A percentile compares a stretch with the other conserved stretches of the same genome.
phyloP scores from a whole-genome alignment of 2,329 filamentous ascomycete species.

The Hypoxylon sp. region DNA sequence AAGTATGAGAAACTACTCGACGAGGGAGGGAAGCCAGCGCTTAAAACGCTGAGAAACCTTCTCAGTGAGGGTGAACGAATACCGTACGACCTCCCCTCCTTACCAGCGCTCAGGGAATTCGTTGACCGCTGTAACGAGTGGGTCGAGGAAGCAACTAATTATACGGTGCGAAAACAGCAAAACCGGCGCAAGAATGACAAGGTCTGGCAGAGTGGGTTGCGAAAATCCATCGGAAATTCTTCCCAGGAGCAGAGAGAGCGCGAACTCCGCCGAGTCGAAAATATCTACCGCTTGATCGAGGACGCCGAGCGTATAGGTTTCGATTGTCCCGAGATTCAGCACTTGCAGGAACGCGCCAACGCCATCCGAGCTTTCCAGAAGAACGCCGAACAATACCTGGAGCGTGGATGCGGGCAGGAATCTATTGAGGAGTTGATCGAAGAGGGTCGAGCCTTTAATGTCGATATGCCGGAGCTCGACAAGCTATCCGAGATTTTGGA shows the following conservation, averaged over 20 bases:
- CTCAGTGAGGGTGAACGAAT: constrained; percentile 97
- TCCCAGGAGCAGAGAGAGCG: constrained; percentile 83
- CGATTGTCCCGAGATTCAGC: constrained; percentile 90
- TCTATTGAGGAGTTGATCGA: constrained; percentile 94
- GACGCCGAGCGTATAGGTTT: constrained; percentile 91
- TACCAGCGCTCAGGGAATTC: constrained; percentile 86
- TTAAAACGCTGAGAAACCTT: constrained; percentile 87
- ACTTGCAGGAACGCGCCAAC: constrained; percentile 86
- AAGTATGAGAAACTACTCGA: constrained; percentile 89
- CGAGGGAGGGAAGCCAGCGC: constrained; percentile 84
- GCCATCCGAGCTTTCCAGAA: constrained; percentile 88
- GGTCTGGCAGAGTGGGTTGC: constrained; percentile 80
- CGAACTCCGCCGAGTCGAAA: constrained; percentile 89
- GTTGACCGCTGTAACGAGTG: constrained; percentile 98
- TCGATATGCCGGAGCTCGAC: constrained; percentile 91
- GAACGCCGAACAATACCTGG: constrained; percentile 78
- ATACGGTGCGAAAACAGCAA: constrained; percentile 97
- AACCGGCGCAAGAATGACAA: constrained; percentile 96
- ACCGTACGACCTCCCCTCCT: constrained; percentile 86
- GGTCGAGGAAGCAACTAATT: constrained; percentile 96
- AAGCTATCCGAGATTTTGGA: constrained; percentile 83
- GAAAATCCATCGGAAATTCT: constrained; percentile 73
- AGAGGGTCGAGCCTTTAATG: constrained; percentile 87
- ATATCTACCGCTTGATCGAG: constrained; percentile 86
- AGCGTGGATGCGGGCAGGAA: constrained; percentile 75